Percentiles rank a stretch among this genome's conserved stretches.
Conservation (phyloP, 2,329 filamentous ascomycete species). For the Dryadomyces quercivorus region DNA sequence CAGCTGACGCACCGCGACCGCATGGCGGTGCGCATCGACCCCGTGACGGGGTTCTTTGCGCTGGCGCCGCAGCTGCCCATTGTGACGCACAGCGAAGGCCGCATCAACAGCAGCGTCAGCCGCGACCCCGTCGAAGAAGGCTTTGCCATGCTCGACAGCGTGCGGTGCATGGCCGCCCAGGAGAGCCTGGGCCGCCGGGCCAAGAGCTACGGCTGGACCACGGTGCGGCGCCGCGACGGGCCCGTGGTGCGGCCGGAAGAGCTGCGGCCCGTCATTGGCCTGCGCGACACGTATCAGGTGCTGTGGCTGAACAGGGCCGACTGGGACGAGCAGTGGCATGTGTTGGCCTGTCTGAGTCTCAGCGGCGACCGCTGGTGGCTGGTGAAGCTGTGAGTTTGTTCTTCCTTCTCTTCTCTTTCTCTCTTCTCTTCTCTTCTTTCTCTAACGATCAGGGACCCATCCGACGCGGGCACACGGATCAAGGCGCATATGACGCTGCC, state of each 20-base stretch:
- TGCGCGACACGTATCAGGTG: conserved; percentile 49
- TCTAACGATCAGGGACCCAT: conserved; percentile 5
- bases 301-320: conserved; percentile 58
- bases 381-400: conserved; percentile 43
- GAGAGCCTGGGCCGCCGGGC: conserved; percentile 50
- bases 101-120: conserved; percentile 40
- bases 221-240: conserved; percentile 22
- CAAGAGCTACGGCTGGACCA: conserved; percentile 52
- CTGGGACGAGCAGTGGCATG: conserved; percentile 63
- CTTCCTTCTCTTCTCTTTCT: conserved; percentile 27
- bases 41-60: conserved; percentile 64
- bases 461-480: conserved; percentile 11
- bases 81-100: conserved; percentile 45
- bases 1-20: conserved; percentile 53
- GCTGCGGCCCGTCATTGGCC: conserved; percentile 46
- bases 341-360: conserved; percentile 58
- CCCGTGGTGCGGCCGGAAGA: conserved; percentile 37
- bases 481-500: conserved; percentile 11
- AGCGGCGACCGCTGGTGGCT: conserved; percentile 72
- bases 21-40: conserved; percentile 57
- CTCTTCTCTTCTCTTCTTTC: conserved; percentile 18
- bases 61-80: conserved; percentile 52
- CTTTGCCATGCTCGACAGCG: conserved; percentile 41
- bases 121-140: conserved; percentile 46
- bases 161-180: conserved; percentile 49